phyloP scores from a whole-genome alignment of 1,139 yeast species.

The Kodamaea sp. region DNA sequence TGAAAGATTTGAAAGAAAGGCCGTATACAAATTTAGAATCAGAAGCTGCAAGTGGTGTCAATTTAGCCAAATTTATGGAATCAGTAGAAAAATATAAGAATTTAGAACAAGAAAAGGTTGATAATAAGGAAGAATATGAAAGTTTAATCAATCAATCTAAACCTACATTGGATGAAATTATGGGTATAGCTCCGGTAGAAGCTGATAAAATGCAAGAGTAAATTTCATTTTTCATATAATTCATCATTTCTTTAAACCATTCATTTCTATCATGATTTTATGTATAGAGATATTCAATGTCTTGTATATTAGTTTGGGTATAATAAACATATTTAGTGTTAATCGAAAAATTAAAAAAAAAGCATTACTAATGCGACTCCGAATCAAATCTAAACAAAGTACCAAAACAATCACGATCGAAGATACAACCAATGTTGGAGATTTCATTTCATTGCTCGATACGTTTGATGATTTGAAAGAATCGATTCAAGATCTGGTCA shows the following conservation, averaged over 20 bases:
- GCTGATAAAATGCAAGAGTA: slow-evolving; percentile 7
- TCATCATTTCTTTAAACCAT: background rate
- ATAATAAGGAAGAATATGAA: slow-evolving; percentile 36
- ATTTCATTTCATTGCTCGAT: slow-evolving; percentile 18
- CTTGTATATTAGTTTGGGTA: slow-evolving; percentile 4
- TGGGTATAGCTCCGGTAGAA: slow-evolving; percentile 31
- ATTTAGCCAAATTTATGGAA: slow-evolving; percentile 61
- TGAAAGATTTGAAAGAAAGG: slow-evolving; percentile 65
- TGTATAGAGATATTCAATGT: background rate
- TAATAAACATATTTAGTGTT: background rate
- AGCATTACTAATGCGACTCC: slow-evolving; percentile 20
- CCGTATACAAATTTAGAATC: slow-evolving; percentile 89
- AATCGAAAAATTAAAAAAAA: background rate
- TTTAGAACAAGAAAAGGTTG: slow-evolving; percentile 37
- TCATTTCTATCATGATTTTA: background rate
- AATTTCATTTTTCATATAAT: background rate
- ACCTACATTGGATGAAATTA: slow-evolving; percentile 39
- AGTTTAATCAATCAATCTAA: slow-evolving; percentile 36
- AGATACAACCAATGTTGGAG: slow-evolving; percentile 9
- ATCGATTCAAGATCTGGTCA: slow-evolving; percentile 10
- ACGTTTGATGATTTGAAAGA: slow-evolving; percentile 14
- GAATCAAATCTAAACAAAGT: slow-evolving; percentile 21
- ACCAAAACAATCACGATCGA: slow-evolving; percentile 16
- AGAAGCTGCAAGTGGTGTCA: slow-evolving; percentile 84
- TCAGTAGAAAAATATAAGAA: slow-evolving; percentile 56